Base-by-base conservation (phyloP, 129 eudicot genomes). In the Tanacetum coccineum region DNA sequence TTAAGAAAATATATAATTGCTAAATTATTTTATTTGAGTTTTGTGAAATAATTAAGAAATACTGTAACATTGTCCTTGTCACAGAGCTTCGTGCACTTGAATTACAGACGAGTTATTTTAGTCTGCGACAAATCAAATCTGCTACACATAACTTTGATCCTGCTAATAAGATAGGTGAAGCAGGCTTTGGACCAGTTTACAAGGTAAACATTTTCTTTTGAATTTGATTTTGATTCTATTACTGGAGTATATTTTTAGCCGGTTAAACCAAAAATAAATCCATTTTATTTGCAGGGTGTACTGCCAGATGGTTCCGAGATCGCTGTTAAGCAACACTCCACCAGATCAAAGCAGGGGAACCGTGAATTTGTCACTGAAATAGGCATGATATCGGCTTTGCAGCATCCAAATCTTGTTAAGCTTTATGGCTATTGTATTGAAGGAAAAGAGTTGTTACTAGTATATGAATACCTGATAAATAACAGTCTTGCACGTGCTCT, bases 171-270 rank as follows among this genome's bases (percentile, higher is more conserved):
- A 87, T 91, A 22, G 96, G 97, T 45, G 97, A 91, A 83, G 97
- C 94, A 64, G 97, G 97, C 17, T 91, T 91, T 70, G 97, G 97
- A n/a, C 95, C 97, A 0, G 97, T 91, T 26, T 91, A 84, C 76
- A 91, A 91, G 96, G 97, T 85, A 63, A 28, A 60, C 26, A 21
- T 48, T 13, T 32, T 45, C 5, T n/a, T n/a, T n/a, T n/a, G n/a
- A n/a, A 48, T 36, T 1, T 9, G 3, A 9, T 14, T 62, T 13
- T 14, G 49, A 32, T 13, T 17, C 15, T 13, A 11, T 17, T 9
- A 13, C 13, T 58, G n/a, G n/a, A 26, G 5, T 26, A 21, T 58
- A 55, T 13, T 53, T n/a, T n/a, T 28, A 59, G 3, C 6, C 3
- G n/a, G 20, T 61, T 61, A 30, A 30, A 61, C 40, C 21, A 10